These are phyloP conservation scores for Geotrichum histeridarum DNA, from an alignment of 1,139 yeast species.

Conservation along the genomic window DNA sequence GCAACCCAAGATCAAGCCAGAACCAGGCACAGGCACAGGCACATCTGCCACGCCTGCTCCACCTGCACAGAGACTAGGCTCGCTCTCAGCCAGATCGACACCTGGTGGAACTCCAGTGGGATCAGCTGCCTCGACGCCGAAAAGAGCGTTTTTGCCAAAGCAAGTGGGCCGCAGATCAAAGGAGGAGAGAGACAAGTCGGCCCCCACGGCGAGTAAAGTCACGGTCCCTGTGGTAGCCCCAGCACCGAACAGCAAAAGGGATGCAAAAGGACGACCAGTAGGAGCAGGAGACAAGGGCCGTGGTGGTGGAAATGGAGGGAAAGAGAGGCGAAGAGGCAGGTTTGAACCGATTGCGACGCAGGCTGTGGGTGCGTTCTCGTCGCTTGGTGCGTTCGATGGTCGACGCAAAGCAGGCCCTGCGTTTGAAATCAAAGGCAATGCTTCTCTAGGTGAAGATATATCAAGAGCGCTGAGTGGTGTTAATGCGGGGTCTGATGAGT, in stretches of 20 bases:
- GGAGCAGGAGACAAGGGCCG: constrained; percentile 23
- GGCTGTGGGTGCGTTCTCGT: constrained; percentile 36
- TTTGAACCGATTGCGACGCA: constrained; percentile 33
- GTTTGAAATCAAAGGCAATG: constrained; percentile 12
- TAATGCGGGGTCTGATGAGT: constrained; percentile 4
- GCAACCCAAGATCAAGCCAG: neutral
- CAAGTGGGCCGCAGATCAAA: constrained; percentile 74
- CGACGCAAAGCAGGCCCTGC: constrained; percentile 16
- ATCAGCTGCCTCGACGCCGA: constrained; percentile 12
- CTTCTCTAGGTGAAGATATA: constrained; percentile 3
- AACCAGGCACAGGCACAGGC: too few relatives aligned
- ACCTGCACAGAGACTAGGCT: constrained; percentile 7
- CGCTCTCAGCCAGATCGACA: constrained; percentile 12
- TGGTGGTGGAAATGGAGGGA: constrained; percentile 25
- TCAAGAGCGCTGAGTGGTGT: constrained; percentile 4
- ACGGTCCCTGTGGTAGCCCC: constrained; percentile 37
- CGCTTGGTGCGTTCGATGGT: constrained; percentile 25
- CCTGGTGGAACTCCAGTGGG: constrained; percentile 12
- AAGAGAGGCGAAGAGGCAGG: constrained; percentile 35
- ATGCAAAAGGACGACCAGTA: constrained; percentile 21
- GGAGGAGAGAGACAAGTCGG: constrained; percentile 75
- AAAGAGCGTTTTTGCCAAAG: constrained; percentile 71
- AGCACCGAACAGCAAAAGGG: neutral
- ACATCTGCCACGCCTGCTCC: too few relatives aligned
- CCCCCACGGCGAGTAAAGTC: constrained; percentile 45